Conservation (phyloP, 2,329 filamentous ascomycete genomes). For the Dactylonectria macrodidyma region DNA sequence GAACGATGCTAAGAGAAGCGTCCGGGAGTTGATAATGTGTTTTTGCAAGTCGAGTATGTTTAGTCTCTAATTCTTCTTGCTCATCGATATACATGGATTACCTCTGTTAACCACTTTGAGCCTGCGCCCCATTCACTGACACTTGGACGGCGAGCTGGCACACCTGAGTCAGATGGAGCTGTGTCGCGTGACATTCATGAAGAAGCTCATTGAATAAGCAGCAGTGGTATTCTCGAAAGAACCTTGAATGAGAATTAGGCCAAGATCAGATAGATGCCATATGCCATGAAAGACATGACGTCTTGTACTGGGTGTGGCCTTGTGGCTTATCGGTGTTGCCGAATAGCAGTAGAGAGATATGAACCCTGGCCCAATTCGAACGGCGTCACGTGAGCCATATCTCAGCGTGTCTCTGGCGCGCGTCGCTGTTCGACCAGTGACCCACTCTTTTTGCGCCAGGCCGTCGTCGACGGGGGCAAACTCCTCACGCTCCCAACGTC, state of each 20-base stretch:
- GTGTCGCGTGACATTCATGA: neutral
- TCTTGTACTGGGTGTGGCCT: neutral
- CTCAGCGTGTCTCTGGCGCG: conserved; percentile 34
- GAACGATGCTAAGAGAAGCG: conserved; percentile 47
- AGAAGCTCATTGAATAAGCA: neutral
- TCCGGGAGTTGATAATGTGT: conserved; percentile 48
- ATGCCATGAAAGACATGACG: neutral
- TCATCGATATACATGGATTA: conserved; percentile 19
- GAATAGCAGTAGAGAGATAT: neutral
- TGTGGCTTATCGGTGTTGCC: neutral
- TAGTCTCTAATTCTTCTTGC: conserved; percentile 36
- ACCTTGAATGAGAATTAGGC: neutral
- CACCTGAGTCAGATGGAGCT: neutral
- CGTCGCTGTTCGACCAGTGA: conserved; percentile 28
- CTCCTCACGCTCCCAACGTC: conserved; percentile 42
- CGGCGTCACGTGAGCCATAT: conserved; percentile 27
- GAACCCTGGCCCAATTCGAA: neutral
- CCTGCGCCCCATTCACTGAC: neutral
- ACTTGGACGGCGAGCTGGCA: neutral
- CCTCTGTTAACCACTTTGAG: neutral
- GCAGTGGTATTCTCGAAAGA: too few relatives aligned
- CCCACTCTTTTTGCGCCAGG: conserved; percentile 44
- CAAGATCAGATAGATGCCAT: neutral
- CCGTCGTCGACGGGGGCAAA: conserved; percentile 41
- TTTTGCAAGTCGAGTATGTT: conserved; percentile 36